Conservation (phyloP, 2,329 filamentous ascomycete genomes). For the Alternaria sp. region DNA sequence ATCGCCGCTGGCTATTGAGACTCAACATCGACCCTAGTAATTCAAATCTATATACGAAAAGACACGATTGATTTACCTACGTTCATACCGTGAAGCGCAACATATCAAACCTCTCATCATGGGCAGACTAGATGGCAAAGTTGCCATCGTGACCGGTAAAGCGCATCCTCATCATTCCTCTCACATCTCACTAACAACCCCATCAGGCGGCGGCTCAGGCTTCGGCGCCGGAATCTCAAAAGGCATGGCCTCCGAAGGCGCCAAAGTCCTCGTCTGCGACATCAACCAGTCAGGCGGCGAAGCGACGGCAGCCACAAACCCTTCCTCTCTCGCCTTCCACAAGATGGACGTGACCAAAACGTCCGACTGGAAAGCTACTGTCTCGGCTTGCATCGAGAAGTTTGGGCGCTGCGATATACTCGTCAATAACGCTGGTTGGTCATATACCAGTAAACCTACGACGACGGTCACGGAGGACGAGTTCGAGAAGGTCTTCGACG, state of each 20-base stretch:
- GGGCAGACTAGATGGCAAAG: slow-evolving; percentile 59
- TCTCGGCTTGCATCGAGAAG: slow-evolving; percentile 59
- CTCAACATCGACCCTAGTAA: not conserved
- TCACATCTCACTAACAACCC: slow-evolving; percentile 6
- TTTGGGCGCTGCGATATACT: slow-evolving; percentile 66
- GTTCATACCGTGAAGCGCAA: not conserved
- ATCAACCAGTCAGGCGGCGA: slow-evolving; percentile 62
- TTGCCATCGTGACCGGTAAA: slow-evolving; percentile 63
- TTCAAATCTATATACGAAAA: not conserved
- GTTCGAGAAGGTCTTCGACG: slow-evolving; percentile 70
- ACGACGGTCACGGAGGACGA: slow-evolving; percentile 69
- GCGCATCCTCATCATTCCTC: slow-evolving; percentile 10
- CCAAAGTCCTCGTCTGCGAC: slow-evolving; percentile 67
- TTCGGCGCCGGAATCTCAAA: slow-evolving; percentile 69
- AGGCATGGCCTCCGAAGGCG: slow-evolving; percentile 66
- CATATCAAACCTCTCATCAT: slow-evolving; percentile 22
- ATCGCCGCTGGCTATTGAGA: not conserved
- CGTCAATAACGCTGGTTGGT: slow-evolving; percentile 66
- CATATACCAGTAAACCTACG: slow-evolving; percentile 63
- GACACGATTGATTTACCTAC: too few species aligned
- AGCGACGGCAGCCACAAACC: slow-evolving; percentile 55
- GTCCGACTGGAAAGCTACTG: slow-evolving; percentile 58
- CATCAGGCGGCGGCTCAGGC: slow-evolving; percentile 63
- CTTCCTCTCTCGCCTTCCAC: slow-evolving; percentile 41
- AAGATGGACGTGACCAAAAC: slow-evolving; percentile 62